A percentile compares a stretch with the other conserved stretches of the same genome.
These are phyloP conservation scores for Limonium bicolor DNA, from an alignment of 148 eudicot genomes.

Conservation along the genomic window DNA sequence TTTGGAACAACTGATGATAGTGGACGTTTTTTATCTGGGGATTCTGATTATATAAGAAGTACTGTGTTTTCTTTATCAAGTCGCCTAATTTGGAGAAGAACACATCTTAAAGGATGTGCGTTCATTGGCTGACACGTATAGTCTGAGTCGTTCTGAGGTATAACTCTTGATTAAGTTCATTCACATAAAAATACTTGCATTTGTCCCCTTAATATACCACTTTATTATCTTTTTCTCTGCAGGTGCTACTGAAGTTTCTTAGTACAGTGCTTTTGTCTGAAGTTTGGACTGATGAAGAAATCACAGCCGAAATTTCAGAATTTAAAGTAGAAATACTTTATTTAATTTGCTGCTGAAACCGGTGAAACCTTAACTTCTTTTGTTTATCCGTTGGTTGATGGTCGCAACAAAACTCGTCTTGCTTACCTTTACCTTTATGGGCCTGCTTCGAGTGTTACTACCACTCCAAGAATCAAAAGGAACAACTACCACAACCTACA, in stretches of 20 bases:
- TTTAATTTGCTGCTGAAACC: conserved; percentile 37
- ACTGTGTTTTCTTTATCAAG: conserved; percentile 50
- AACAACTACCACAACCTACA: conserved; percentile 8
- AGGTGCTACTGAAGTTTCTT: conserved; percentile 68
- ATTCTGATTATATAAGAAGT: conserved; percentile 43
- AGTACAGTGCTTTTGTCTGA: conserved; percentile 61
- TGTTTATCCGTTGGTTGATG: conserved; percentile 66
- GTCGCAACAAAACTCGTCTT: conserved; percentile 63
- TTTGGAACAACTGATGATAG: conserved; percentile 74
- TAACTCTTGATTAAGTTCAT: too few species aligned
- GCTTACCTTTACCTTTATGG: conserved; percentile 44
- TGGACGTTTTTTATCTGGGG: conserved; percentile 70
- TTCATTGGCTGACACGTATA: conserved; percentile 47
- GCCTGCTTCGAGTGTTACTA: conserved; percentile 67
- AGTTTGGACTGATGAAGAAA: conserved; percentile 62
- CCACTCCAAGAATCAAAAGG: conserved; percentile 34
- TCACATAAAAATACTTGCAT: too few species aligned
- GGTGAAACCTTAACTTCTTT: conserved; percentile 32
- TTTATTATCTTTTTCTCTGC: conserved; percentile 13
- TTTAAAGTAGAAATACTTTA: conserved; percentile 48
- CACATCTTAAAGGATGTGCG: conserved; percentile 55
- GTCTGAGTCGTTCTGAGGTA: conserved; percentile 68
- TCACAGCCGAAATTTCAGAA: conserved; percentile 43
- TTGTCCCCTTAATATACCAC: too few species aligned
- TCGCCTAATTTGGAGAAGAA: conserved; percentile 69